Base-by-base conservation (phyloP, 2,329 filamentous ascomycete species). In the Fusarium beomiforme region DNA sequence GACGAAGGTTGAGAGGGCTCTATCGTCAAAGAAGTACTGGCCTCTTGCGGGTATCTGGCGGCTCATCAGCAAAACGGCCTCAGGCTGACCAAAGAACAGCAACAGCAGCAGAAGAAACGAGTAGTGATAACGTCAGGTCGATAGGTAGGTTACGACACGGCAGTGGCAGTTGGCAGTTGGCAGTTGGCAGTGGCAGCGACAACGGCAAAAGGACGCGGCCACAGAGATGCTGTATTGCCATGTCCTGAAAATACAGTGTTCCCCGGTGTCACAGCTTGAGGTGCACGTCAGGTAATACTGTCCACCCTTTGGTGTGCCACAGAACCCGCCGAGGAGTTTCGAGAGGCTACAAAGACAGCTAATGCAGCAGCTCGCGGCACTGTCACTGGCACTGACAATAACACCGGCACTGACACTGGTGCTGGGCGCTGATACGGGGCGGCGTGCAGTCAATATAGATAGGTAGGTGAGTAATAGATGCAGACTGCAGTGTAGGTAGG, bases 21-120 rank as follows among this genome's bases (percentile, higher is more conserved):
- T 80, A 89, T 83, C 72, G 85, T 84, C 74, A 88, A 81, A 75
- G 86, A 83, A 69, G 83, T 83, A 78, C 80, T 84, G 75, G 85
- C 81, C 76, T 88, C 86, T 77, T 87, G 86, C 77, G 81, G 84
- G 81, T 88, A 89, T 84, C 87, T 89, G 79, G 69, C 73, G 56
- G 60, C 58, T 69, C 70, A 75, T 79, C 66, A 77, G 76, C 71
- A 68, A 64, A 76, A 71, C 54, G 42, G 62, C 59, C 70, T 71
- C 67, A 64, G 62, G 70, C 63, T 67, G 64, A 68, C 56, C 65
- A 68, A 56, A 51, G 47, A 73, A 39, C 49, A 64, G 44, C 55
- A 62, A 65, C 55, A 71, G 53, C 31, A 71, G 47, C n/a, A 57
- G 36, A 64, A 59, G 43, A 64, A 62, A 36, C 17, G 55, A 59